These are phyloP conservation scores for Pneumocystis canis DNA, from an alignment of 1,139 yeast genomes.

Conservation along the genomic window DNA sequence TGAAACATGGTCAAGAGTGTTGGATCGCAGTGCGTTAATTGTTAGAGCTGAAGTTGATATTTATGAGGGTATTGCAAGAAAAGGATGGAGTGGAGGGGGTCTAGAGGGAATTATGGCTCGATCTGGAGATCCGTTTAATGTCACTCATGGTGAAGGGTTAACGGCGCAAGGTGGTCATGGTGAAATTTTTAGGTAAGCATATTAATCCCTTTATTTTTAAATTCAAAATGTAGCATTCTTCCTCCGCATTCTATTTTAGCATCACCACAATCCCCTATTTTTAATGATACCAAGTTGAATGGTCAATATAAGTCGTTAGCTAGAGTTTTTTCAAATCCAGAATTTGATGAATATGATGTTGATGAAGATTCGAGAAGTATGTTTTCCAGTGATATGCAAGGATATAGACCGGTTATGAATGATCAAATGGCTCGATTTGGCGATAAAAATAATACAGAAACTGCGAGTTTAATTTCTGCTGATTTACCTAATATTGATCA, in stretches of 20 bases:
- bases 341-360: not conserved
- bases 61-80: constrained; percentile 64
- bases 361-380: not conserved
- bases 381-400: not conserved
- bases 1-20: constrained; percentile 39
- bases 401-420: not conserved
- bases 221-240: not conserved
- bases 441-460: not conserved
- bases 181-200: not conserved
- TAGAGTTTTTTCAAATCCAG: not conserved
- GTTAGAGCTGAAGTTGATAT: constrained; percentile 70
- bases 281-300: not conserved
- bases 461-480: not conserved
- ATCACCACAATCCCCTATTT: not conserved
- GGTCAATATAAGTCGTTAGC: not conserved
- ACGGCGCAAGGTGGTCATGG: not conserved
- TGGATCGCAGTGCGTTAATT: constrained; percentile 45
- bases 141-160: not conserved
- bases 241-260: not conserved
- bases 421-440: not conserved
- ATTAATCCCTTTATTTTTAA: not conserved
- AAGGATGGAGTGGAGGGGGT: constrained; percentile 26
- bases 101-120: not conserved
- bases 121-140: not conserved
- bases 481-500: not conserved